Conservation (phyloP, 257 asterid species). For the Salvia splendens region DNA sequence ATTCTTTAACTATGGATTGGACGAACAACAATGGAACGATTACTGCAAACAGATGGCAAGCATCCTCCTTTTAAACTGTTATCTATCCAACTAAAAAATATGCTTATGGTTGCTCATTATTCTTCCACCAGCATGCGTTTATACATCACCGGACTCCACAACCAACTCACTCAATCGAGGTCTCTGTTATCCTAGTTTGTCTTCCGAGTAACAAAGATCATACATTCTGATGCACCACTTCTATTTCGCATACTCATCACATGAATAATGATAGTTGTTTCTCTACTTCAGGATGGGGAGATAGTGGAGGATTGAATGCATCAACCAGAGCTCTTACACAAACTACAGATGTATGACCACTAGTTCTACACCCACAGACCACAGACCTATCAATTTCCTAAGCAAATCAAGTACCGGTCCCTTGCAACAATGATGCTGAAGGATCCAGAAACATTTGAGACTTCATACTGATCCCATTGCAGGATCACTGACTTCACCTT, state of each 20-base stretch:
- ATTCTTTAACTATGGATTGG: conserved; percentile 44
- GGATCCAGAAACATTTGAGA: conserved; percentile 43
- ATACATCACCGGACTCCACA: background rate
- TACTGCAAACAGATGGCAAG: conserved; percentile 40
- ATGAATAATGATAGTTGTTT: background rate
- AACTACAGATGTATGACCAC: background rate
- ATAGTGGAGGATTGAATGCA: background rate
- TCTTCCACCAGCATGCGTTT: conserved; percentile 28
- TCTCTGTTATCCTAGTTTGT: conserved; percentile 13
- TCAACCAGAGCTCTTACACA: no score
- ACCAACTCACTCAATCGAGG: conserved; percentile 26
- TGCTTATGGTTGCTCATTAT: background rate
- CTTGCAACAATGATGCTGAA: conserved; percentile 82
- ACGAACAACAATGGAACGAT: conserved; percentile 39
- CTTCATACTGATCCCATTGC: conserved; percentile 71
- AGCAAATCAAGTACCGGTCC: conserved; percentile 67
- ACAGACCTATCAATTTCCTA: conserved; percentile 5
- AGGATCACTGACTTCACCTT: conserved; percentile 69
- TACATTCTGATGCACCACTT: no score
- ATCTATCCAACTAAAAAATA: background rate
- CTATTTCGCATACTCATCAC: background rate
- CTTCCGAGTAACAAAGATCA: background rate
- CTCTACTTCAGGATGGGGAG: conserved; percentile 25
- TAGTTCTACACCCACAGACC: conserved; percentile 1
- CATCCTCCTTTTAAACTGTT: background rate